A percentile compares a stretch with the other conserved stretches of the same genome.
phyloP scores from a whole-genome alignment of 2,329 filamentous ascomycete genomes.

The Hortaea werneckii region DNA sequence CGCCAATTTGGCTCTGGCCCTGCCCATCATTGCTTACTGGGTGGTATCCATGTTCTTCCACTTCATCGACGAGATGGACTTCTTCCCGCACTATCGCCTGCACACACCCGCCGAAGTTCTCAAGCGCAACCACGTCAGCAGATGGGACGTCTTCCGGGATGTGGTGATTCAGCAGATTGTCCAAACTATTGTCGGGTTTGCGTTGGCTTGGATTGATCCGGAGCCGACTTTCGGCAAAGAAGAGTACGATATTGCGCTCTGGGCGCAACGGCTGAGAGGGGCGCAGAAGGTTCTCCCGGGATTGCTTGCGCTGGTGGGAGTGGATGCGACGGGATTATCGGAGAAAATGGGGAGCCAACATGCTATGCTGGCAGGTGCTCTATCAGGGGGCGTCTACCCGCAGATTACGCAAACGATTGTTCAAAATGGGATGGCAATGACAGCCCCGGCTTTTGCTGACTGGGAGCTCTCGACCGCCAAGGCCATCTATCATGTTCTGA shows the following conservation, averaged over 20 bases:
- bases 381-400: slow-evolving; percentile 76
- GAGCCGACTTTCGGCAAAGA: slow-evolving; percentile 66
- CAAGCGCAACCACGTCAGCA: slow-evolving; percentile 75
- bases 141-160: slow-evolving; percentile 79
- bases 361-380: slow-evolving; percentile 61
- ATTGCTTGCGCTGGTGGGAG: slow-evolving; percentile 58
- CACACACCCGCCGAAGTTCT: slow-evolving; percentile 89
- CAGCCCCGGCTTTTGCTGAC: slow-evolving; percentile 62
- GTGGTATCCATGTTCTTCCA: slow-evolving; percentile 76
- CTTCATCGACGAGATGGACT: slow-evolving; percentile 70
- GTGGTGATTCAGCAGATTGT: slow-evolving; percentile 78
- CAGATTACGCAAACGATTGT: slow-evolving; percentile 49
- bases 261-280: slow-evolving; percentile 73
- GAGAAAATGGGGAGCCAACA: slow-evolving; percentile 63
- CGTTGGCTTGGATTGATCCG: slow-evolving; percentile 62
- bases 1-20: slow-evolving; percentile 62
- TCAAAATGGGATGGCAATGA: slow-evolving; percentile 37
- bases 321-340: slow-evolving; percentile 66
- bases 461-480: slow-evolving; percentile 74
- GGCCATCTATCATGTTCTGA: slow-evolving; percentile 64
- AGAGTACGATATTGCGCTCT: slow-evolving; percentile 78
- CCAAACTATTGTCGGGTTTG: slow-evolving; percentile 62
- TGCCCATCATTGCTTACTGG: slow-evolving; percentile 85
- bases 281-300: slow-evolving; percentile 68
- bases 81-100: slow-evolving; percentile 83